Evolutionary conservation across 2,329 filamentous ascomycete species (phyloP).

Genomic region (Diplocarpon rosae): DNA sequence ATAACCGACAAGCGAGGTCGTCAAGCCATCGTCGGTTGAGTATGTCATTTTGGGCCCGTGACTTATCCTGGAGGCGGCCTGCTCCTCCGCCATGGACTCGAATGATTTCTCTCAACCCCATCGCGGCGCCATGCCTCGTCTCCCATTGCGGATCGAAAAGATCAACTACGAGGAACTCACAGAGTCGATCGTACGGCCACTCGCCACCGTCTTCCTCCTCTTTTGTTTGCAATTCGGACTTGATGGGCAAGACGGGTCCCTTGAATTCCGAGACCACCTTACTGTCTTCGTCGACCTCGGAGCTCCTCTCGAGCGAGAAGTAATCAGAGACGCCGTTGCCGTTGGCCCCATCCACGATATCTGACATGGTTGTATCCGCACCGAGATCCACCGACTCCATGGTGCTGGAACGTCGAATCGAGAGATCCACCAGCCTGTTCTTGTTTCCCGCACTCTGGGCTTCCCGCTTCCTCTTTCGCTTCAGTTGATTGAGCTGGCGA

Average conservation of each 20-base stretch:
- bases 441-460: conserved; percentile 85
- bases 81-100: conserved; percentile 86
- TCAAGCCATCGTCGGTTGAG: conserved; percentile 83
- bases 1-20: conserved; percentile 87
- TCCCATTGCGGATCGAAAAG: conserved; percentile 93
- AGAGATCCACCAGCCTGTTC: conserved; percentile 79
- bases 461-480: conserved; percentile 85
- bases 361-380: conserved; percentile 35
- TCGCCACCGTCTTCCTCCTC: conserved; percentile 66
- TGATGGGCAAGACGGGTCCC: conserved; percentile 67
- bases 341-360: conserved; percentile 50
- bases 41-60: conserved; percentile 61
- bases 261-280: conserved; percentile 96
- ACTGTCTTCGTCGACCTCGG: conserved; percentile 73
- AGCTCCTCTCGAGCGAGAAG: conserved; percentile 74
- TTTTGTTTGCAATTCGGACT: conserved; percentile 74
- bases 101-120: conserved; percentile 85
- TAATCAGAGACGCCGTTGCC: conserved; percentile 63
- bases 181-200: conserved; percentile 91
- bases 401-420: conserved; percentile 39
- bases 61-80: conserved; percentile 63
- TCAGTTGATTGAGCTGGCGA: conserved; percentile 85
- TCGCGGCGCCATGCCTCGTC: conserved; percentile 87
- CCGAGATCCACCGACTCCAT: conserved; percentile 13
- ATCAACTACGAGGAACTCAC: conserved; percentile 87